Percentiles rank a stretch among this genome's conserved stretches.
Evolutionary conservation across 352 stramenopile genomes (phyloP).

Genomic region (Poterioochromonas sp.): DNA sequence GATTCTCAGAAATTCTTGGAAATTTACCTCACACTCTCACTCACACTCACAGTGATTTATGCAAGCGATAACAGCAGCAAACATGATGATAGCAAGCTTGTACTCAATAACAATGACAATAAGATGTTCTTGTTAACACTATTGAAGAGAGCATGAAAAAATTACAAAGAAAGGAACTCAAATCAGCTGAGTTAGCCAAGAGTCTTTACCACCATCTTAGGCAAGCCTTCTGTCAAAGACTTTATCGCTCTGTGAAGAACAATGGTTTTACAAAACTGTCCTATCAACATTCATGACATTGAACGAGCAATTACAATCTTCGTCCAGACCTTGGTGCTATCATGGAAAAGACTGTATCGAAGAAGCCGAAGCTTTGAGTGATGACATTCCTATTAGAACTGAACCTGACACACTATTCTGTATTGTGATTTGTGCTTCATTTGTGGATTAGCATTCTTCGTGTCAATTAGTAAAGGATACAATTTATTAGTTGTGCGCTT

Average conservation of each 20-base stretch:
- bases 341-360: constrained; percentile 10
- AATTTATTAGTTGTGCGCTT: not conserved
- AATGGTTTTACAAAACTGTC: not conserved
- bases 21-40: constrained; percentile 13
- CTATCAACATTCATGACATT: not conserved
- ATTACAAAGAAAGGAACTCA: not conserved
- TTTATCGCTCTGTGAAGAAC: not conserved
- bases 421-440: constrained; percentile 6
- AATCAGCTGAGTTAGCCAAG: constrained; percentile 16
- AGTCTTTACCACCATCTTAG: not conserved
- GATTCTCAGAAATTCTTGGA: constrained; percentile 10
- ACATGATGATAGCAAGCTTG: constrained; percentile 13
- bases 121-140: constrained; percentile 15
- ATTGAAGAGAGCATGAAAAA: constrained; percentile 13
- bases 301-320: not conserved
- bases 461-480: not conserved
- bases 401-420: constrained; percentile 13
- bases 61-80: constrained; percentile 10
- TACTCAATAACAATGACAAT: constrained; percentile 17
- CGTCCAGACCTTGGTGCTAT: not conserved
- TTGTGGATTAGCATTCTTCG: constrained; percentile 3
- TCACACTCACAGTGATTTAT: constrained; percentile 14
- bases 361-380: constrained; percentile 16
- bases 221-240: not conserved
- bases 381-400: constrained; percentile 15